Conservation (phyloP, 2,329 filamentous ascomycete genomes). For the Epichloe sylvatica region DNA sequence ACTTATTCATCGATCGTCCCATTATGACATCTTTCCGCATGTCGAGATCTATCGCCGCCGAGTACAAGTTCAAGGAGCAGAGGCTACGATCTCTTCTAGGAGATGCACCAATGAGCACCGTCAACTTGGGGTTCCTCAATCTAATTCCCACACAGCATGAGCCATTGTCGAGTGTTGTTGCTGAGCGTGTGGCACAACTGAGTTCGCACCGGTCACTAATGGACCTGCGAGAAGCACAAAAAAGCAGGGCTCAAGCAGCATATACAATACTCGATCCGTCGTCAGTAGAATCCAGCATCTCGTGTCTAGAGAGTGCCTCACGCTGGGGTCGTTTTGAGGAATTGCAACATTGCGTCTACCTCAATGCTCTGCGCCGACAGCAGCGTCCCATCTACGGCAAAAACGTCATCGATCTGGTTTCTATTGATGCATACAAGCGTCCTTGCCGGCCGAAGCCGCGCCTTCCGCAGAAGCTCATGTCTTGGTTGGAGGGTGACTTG, state of each 20-base stretch:
- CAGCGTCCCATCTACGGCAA: slow-evolving; percentile 70
- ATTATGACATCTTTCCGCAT: slow-evolving; percentile 97
- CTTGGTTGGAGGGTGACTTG: slow-evolving; percentile 64
- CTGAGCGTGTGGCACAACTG: slow-evolving; percentile 46
- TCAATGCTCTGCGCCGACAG: slow-evolving; percentile 70
- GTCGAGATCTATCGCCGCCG: slow-evolving; percentile 59
- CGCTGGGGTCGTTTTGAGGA: slow-evolving; percentile 61
- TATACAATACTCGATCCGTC: slow-evolving; percentile 46
- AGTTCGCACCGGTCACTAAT: slow-evolving; percentile 57
- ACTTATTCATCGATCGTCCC: slow-evolving; percentile 87
- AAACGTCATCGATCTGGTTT: slow-evolving; percentile 61
- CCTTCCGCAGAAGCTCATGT: slow-evolving; percentile 47
- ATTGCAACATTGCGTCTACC: slow-evolving; percentile 64
- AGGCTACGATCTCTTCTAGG: slow-evolving; percentile 53
- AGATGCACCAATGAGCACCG: slow-evolving; percentile 44
- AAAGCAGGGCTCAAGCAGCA: slow-evolving; percentile 41
- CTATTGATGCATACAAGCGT: slow-evolving; percentile 44
- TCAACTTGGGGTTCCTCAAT: slow-evolving; percentile 67
- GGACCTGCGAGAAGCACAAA: slow-evolving; percentile 59
- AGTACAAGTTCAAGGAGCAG: slow-evolving; percentile 59
- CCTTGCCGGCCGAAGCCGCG: slow-evolving; percentile 47
- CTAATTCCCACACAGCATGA: slow-evolving; percentile 62
- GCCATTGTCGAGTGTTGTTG: slow-evolving; percentile 38
- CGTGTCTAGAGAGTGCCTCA: slow-evolving; percentile 56
- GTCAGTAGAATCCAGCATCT: slow-evolving; percentile 54